Evolutionary conservation across 495 filamentous ascomycete species (phyloP).

Genomic region (Trichoderma reesei): DNA sequence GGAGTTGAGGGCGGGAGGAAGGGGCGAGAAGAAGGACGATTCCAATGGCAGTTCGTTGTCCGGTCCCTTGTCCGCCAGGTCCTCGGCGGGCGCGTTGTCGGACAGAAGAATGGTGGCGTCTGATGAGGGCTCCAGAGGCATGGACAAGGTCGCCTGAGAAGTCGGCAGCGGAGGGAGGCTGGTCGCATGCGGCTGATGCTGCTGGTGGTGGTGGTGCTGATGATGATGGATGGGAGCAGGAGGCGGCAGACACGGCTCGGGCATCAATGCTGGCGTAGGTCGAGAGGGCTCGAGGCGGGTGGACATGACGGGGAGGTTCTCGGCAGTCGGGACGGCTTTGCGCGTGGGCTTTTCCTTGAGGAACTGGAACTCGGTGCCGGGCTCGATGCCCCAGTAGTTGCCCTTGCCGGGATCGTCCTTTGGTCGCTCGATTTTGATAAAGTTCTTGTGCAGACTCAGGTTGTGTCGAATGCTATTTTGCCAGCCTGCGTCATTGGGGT

Average conservation of each 20-base stretch:
- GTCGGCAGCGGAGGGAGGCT: slow-evolving; percentile 27
- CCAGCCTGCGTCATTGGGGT: slow-evolving; percentile 76
- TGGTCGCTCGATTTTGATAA: slow-evolving; percentile 88
- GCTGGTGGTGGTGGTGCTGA: slow-evolving; percentile 3
- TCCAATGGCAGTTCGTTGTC: slow-evolving; percentile 45
- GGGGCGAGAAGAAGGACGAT: slow-evolving; percentile 47
- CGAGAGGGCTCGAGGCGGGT: slow-evolving; percentile 31
- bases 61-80: slow-evolving; percentile 40
- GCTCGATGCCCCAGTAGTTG: slow-evolving; percentile 92
- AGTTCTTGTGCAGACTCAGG: slow-evolving; percentile 94
- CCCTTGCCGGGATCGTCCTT: slow-evolving; percentile 98
- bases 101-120: slow-evolving; percentile 92
- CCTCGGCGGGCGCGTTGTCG: slow-evolving; percentile 58
- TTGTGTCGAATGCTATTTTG: slow-evolving; percentile 99
- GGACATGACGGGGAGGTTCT: slow-evolving; percentile 40
- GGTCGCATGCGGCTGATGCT: slow-evolving; percentile 1
- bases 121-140: slow-evolving; percentile 60
- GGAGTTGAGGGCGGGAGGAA: slow-evolving; percentile 53
- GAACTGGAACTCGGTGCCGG: slow-evolving; percentile 80
- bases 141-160: slow-evolving; percentile 19
- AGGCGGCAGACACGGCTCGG: slow-evolving; percentile 18
- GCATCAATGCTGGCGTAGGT: slow-evolving; percentile 7
- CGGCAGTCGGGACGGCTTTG: slow-evolving; percentile 33
- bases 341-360: slow-evolving; percentile 68
- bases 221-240: slow-evolving; percentile 19